Conservation (phyloP, 805 yeast species). For the Candida glaebosa region DNA sequence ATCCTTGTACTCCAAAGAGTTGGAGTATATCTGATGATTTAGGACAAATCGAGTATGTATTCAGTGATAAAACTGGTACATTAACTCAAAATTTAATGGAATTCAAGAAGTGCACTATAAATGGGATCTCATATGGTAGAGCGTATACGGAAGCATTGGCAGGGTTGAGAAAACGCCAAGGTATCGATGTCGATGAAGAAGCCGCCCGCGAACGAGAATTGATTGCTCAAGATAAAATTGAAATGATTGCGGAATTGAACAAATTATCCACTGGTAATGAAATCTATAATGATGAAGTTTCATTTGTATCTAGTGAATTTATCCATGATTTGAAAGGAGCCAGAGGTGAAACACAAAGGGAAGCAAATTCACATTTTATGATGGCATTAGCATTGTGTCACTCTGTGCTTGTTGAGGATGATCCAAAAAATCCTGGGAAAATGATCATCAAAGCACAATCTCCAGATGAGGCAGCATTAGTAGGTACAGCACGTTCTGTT, state of each 20-base stretch:
- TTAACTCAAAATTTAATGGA: constrained; percentile 84
- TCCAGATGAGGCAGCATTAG: constrained; percentile 86
- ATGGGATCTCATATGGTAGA: constrained; percentile 68
- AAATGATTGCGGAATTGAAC: constrained; percentile 47
- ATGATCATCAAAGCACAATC: constrained; percentile 69
- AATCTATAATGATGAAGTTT: constrained; percentile 55
- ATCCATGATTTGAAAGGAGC: constrained; percentile 58
- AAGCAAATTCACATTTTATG: constrained; percentile 71
- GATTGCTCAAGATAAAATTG: constrained; percentile 54
- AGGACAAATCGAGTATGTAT: constrained; percentile 82
- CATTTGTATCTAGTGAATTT: constrained; percentile 66
- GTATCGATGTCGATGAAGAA: constrained; percentile 68
- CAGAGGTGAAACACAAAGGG: constrained; percentile 49
- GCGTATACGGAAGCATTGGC: constrained; percentile 84
- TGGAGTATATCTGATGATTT: constrained; percentile 86
- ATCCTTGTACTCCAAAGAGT: constrained; percentile 79
- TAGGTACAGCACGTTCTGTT: constrained; percentile 73
- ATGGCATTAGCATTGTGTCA: constrained; percentile 74
- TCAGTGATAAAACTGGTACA: constrained; percentile 84
- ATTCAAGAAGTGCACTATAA: constrained; percentile 74
- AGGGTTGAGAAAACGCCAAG: constrained; percentile 75
- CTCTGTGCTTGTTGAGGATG: constrained; percentile 68
- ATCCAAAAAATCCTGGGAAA: constrained; percentile 55
- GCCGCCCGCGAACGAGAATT: constrained; percentile 46
- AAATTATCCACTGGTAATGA: constrained; percentile 16